These are phyloP conservation scores for Picea engelmannii DNA, from an alignment of 83 land plant species.

Conservation along the genomic window DNA sequence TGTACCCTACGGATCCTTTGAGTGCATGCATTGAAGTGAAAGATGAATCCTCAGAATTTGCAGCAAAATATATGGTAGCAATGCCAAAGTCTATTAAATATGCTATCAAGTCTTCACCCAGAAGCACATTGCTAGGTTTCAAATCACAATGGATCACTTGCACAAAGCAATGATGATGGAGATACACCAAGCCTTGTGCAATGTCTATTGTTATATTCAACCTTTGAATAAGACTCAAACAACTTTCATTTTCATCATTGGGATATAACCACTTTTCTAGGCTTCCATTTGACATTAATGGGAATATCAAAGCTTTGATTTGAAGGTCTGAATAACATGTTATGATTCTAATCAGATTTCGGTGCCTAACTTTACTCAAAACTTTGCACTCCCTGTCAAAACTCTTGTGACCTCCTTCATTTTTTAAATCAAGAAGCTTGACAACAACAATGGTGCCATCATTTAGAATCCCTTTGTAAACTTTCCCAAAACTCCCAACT, in stretches of 20 bases:
- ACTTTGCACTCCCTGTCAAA: too few relatives aligned
- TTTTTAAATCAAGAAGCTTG: constrained; percentile 33
- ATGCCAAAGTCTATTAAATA: constrained; percentile 12
- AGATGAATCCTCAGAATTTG: background rate
- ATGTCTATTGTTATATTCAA: constrained; percentile 16
- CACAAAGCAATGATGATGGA: background rate
- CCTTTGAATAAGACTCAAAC: background rate
- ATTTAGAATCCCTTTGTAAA: constrained; percentile 5
- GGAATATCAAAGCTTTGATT: too few relatives aligned
- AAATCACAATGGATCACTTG: constrained; percentile 10
- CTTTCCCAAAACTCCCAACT: constrained; percentile 36
- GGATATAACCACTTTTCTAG: too few relatives aligned
- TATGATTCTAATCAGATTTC: too few relatives aligned
- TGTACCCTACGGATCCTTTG: background rate
- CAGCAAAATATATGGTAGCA: background rate
- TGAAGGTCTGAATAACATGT: too few relatives aligned
- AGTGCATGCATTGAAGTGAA: background rate
- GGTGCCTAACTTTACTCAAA: too few relatives aligned
- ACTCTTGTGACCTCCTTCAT: constrained; percentile 32
- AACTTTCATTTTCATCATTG: background rate
- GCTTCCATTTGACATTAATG: too few relatives aligned
- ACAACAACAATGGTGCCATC: constrained; percentile 36
- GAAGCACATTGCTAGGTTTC: constrained; percentile 16
- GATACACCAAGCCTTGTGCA: background rate
- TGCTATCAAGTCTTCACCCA: background rate